These are phyloP conservation scores for Inosperma sp. DNA, from an alignment of 768 basidiomycete species.

Conservation along the genomic window DNA sequence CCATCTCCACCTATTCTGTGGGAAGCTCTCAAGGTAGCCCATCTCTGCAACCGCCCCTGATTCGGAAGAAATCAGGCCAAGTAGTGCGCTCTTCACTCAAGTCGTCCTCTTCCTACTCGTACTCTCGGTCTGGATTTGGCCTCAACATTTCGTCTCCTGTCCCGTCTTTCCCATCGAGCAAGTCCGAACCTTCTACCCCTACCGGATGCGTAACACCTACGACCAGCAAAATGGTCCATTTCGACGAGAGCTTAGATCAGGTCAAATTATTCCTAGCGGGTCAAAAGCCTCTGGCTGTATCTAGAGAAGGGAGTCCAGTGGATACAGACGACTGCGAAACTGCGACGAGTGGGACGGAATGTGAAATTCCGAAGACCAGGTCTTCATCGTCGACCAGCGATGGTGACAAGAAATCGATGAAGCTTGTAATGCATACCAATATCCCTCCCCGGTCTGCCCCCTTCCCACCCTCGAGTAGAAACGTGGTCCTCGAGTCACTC, in stretches of 20 bases:
- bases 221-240: slow-evolving; percentile 78
- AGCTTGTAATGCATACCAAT: slow-evolving; percentile 61
- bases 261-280: slow-evolving; percentile 93
- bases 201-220: slow-evolving; percentile 56
- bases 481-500: slow-evolving; percentile 54
- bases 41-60: slow-evolving; percentile 37
- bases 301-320: slow-evolving; percentile 83
- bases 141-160: slow-evolving; percentile 31
- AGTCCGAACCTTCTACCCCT: slow-evolving; percentile 72
- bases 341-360: slow-evolving; percentile 76
- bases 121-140: slow-evolving; percentile 46
- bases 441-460: slow-evolving; percentile 49
- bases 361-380: slow-evolving; percentile 61
- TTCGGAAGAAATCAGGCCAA: slow-evolving; percentile 93
- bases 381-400: slow-evolving; percentile 9
- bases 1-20: slow-evolving; percentile 11
- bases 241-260: slow-evolving; percentile 86
- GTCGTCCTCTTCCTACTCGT: slow-evolving; percentile 51
- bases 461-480: slow-evolving; percentile 30
- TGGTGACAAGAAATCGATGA: slow-evolving; percentile 30
- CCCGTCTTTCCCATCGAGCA: slow-evolving; percentile 32
- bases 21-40: slow-evolving; percentile 25
- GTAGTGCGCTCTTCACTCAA: slow-evolving; percentile 91
- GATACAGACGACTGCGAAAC: slow-evolving; percentile 30
- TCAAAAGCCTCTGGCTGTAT: slow-evolving; percentile 93